Evolutionary conservation across 108 stramenopile species (phyloP).

Genomic region (Chaetoceros tenuissimus): DNA sequence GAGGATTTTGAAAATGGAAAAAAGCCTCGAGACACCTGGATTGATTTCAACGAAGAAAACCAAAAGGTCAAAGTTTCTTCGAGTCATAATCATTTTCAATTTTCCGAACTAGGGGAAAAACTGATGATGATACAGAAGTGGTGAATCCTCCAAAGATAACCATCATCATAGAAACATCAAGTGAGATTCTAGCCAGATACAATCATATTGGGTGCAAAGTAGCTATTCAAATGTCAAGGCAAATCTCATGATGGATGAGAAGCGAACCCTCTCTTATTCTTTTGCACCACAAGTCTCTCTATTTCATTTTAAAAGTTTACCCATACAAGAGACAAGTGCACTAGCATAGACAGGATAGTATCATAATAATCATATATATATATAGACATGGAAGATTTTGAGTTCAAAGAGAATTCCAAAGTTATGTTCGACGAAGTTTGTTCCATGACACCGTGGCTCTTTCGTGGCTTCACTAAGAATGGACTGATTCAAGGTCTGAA

Average conservation of each 20-base stretch:
- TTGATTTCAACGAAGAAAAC: conserved; percentile 11
- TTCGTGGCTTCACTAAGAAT: background rate
- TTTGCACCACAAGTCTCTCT: no score
- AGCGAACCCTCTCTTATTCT: no score
- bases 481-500: conserved; percentile 1
- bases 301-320: no score
- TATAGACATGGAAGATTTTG: conserved; percentile 1
- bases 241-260: no score
- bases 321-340: no score
- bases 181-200: background rate
- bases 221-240: no score
- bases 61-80: background rate
- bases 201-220: no score
- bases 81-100: background rate
- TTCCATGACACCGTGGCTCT: background rate
- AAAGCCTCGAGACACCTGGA: conserved; percentile 57
- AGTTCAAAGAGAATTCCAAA: conserved; percentile 1
- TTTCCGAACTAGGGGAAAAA: conserved; percentile 18
- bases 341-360: no score
- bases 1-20: conserved; percentile 19
- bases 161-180: no score
- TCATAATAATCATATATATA: no score
- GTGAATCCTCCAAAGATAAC: no score
- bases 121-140: conserved; percentile 34
- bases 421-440: conserved; percentile 3